These are phyloP conservation scores for Chlamydomonas reinhardtii DNA, from an alignment of 163 green algal species.

Conservation along the genomic window DNA sequence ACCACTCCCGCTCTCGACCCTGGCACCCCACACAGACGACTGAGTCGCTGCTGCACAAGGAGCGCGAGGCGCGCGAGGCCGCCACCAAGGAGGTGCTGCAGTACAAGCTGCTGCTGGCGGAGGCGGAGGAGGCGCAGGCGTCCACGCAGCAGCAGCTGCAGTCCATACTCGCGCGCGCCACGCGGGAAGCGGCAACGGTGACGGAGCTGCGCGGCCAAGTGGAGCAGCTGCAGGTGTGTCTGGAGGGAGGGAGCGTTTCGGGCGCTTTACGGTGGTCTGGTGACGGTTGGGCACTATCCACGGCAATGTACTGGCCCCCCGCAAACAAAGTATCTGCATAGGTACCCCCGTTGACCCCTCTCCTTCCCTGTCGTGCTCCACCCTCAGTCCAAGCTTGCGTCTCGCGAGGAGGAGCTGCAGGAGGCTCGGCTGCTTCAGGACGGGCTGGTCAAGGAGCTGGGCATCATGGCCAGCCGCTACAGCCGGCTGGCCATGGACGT, in stretches of 20 bases:
- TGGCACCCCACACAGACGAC: no score
- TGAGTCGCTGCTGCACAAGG: slow-evolving; percentile 29
- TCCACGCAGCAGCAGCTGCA: slow-evolving; percentile 15
- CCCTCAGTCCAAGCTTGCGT: slow-evolving; percentile 29
- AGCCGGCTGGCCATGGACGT: slow-evolving; percentile 42
- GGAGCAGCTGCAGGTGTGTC: slow-evolving; percentile 28
- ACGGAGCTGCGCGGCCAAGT: slow-evolving; percentile 41
- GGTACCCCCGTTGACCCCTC: no score
- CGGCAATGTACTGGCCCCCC: no score
- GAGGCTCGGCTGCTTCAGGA: slow-evolving; percentile 58
- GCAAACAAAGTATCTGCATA: no score
- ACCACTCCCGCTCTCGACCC: no score
- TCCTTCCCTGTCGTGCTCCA: background rate
- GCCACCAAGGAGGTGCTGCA: slow-evolving; percentile 53
- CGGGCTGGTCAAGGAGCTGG: slow-evolving; percentile 64
- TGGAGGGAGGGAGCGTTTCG: no score
- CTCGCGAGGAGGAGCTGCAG: slow-evolving; percentile 54
- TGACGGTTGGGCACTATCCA: no score
- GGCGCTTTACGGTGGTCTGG: no score
- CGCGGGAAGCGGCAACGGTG: slow-evolving; percentile 21
- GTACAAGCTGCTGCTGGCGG: slow-evolving; percentile 54
- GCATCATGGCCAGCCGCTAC: slow-evolving; percentile 52
- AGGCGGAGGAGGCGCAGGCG: slow-evolving; percentile 49
- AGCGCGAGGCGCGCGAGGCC: slow-evolving; percentile 36
- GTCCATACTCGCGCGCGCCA: slow-evolving; percentile 13